A percentile compares a stretch with the other conserved stretches of the same genome.
Evolutionary conservation across 176 grass and related monocot species (phyloP).

Genomic region (bread wheat (Triticum aestivum)): IWGSC_CS_RefSeq_v2.1 NC_057797.1:697430994-697431493

Average conservation of each 20-base stretch:
- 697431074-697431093: background rate
- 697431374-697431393: background rate
- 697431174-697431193: background rate
- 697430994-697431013: background rate
- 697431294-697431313: background rate
- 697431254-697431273: background rate
- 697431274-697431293: background rate
- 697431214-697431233: background rate
- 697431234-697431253: background rate
- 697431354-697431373: background rate
- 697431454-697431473: background rate
- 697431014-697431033: background rate
- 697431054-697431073: background rate
- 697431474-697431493: background rate
- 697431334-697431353: background rate
- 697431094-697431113: too few relatives aligned
- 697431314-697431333: background rate
- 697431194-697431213: background rate
- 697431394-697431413: background rate
- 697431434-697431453: background rate
- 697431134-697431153: too few relatives aligned
- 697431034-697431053: background rate
- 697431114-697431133: too few relatives aligned
- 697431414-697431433: constrained; percentile 4
- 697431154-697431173: background rate